Evolutionary conservation across 306 rosid genomes (phyloP).

Genomic region (Quercus engelmannii): DNA sequence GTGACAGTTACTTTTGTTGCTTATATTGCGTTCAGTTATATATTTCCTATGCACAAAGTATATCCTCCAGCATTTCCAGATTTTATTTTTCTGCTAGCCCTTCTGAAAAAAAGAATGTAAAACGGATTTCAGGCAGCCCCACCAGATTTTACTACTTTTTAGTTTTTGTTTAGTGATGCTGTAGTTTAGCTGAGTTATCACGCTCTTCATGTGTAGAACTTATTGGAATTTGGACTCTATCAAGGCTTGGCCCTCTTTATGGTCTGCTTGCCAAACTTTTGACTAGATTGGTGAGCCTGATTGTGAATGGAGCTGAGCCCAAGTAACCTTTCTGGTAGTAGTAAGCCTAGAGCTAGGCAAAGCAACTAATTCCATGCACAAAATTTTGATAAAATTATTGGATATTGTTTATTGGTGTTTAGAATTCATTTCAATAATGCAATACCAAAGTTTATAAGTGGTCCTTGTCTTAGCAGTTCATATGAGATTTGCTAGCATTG

Average conservation of each 20-base stretch:
- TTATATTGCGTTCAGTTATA: not conserved
- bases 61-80: too few species aligned
- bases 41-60: not conserved
- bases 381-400: not conserved
- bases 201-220: not conserved
- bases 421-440: not conserved
- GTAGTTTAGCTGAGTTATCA: not conserved
- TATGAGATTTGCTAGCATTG: not conserved
- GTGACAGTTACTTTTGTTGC: not conserved
- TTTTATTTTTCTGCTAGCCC: not conserved
- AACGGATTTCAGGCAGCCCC: too few species aligned
- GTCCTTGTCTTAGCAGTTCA: not conserved
- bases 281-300: too few species aligned
- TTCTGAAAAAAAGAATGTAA: too few species aligned
- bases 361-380: not conserved
- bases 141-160: too few species aligned
- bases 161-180: not conserved
- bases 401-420: not conserved
- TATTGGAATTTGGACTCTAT: not conserved
- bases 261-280: too few species aligned
- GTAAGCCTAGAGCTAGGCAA: not conserved
- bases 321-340: not conserved
- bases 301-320: not conserved
- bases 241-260: too few species aligned
- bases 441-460: not conserved